A percentile compares a stretch with the other conserved stretches of the same genome.
phyloP scores from a whole-genome alignment of 1,284 basidiomycete species.

The Tylopilus microsporus region DNA sequence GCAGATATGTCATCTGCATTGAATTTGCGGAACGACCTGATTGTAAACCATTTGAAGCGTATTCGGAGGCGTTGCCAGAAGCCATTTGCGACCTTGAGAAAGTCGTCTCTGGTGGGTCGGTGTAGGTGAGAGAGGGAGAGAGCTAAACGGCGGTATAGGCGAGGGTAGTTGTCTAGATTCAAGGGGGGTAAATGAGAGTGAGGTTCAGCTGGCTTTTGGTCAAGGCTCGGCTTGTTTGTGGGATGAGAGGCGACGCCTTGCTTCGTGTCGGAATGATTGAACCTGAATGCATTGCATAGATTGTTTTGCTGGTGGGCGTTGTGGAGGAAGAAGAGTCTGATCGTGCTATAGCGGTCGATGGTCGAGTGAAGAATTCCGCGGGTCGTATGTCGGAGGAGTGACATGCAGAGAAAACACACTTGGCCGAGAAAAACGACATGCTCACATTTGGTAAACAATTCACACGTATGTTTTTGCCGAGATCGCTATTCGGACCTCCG shows the following conservation, averaged over 20 bases:
- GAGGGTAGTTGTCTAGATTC: constrained; percentile 69
- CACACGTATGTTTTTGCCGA: background rate
- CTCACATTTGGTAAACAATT: background rate
- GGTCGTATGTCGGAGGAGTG: constrained; percentile 30
- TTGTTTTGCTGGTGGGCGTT: background rate
- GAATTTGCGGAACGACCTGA: constrained; percentile 91
- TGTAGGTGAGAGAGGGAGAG: constrained; percentile 73
- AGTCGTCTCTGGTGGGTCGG: constrained; percentile 81
- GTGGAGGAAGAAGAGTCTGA: constrained; percentile 47
- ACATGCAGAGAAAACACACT: background rate
- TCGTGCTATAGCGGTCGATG: constrained; percentile 47
- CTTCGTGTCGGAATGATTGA: constrained; percentile 18
- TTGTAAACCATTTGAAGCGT: constrained; percentile 97
- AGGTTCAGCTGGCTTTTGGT: constrained; percentile 6
- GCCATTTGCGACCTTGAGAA: constrained; percentile 78
- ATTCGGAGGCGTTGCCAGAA: constrained; percentile 90
- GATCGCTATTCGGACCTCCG: too few species aligned
- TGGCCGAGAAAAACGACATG: background rate
- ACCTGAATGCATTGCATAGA: constrained; percentile 1
- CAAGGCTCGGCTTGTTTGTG: constrained; percentile 2
- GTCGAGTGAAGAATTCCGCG: constrained; percentile 29
- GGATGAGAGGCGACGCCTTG: too few species aligned
- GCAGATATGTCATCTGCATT: constrained; percentile 97
- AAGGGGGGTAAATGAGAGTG: constrained; percentile 25
- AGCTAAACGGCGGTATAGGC: constrained; percentile 73